These are phyloP conservation scores for Phyllosticta paracitricarpa DNA, from an alignment of 2,329 filamentous ascomycete species.

Conservation along the genomic window DNA sequence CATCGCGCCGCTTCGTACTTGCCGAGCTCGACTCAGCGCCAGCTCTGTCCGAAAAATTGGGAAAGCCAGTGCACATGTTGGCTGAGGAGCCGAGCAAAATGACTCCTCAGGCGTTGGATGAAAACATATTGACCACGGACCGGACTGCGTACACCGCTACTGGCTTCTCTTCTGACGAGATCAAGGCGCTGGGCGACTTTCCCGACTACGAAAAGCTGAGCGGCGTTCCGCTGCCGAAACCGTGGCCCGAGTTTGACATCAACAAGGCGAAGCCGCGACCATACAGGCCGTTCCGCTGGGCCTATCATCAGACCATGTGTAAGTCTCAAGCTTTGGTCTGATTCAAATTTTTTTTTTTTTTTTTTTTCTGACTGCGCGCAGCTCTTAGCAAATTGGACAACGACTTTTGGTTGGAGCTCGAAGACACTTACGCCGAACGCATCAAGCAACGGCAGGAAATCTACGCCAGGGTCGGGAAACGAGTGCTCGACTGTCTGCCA, in stretches of 20 bases:
- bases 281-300: conserved; percentile 74
- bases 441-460: conserved; percentile 60
- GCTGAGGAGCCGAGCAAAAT: conserved; percentile 12
- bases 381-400: conserved; percentile 68
- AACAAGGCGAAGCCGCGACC: conserved; percentile 59
- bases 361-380: conserved; percentile 28
- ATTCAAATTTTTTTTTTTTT: too few species aligned
- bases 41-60: conserved; percentile 18
- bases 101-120: conserved; percentile 16
- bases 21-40: conserved; percentile 20
- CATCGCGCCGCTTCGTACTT: conserved; percentile 40
- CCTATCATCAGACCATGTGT: conserved; percentile 90
- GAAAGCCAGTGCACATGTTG: conserved; percentile 18
- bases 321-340: conserved; percentile 16
- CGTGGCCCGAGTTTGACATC: conserved; percentile 58
- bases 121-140: conserved; percentile 19
- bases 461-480: conserved; percentile 51
- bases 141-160: conserved; percentile 47
- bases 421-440: conserved; percentile 57
- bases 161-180: conserved; percentile 60
- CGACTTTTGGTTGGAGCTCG: conserved; percentile 85
- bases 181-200: conserved; percentile 63
- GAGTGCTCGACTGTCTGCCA: conserved; percentile 58
- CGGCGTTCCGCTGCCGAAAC: conserved; percentile 59
- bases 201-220: conserved; percentile 68